phyloP scores from a whole-genome alignment of 371 early-diverging fungal species.

The Mycotypha africana region DNA sequence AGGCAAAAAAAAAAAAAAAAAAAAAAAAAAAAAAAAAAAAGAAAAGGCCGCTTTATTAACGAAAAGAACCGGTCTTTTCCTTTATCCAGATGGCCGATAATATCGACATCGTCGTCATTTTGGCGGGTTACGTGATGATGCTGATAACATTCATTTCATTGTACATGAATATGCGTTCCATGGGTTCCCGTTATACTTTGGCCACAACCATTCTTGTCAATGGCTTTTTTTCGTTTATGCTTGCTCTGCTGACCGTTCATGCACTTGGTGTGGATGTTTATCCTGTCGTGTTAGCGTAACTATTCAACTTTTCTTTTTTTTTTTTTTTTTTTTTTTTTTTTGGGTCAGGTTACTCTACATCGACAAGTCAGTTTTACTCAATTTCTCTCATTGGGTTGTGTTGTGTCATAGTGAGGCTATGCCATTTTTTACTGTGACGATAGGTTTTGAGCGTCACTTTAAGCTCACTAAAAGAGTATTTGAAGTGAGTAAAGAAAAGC shows the following conservation, averaged over 20 bases:
- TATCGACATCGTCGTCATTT: slow-evolving; percentile 76
- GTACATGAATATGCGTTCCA: slow-evolving; percentile 80
- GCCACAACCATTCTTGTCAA: slow-evolving; percentile 58
- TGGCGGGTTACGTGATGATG: slow-evolving; percentile 83
- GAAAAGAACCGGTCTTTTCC: no score
- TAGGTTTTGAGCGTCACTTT: slow-evolving; percentile 89
- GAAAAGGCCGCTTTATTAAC: no score
- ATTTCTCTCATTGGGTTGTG: no score
- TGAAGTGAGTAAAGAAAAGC: slow-evolving; percentile 29
- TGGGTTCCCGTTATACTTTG: slow-evolving; percentile 82
- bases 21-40: no score
- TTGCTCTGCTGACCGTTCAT: slow-evolving; percentile 65
- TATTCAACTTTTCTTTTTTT: background rate
- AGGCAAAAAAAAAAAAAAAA: no score
- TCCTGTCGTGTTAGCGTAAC: slow-evolving; percentile 64
- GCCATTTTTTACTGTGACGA: slow-evolving; percentile 89
- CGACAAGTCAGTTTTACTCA: no score
- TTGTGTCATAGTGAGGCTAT: slow-evolving; percentile 77
- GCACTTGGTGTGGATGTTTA: slow-evolving; percentile 66
- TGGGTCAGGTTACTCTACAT: no score
- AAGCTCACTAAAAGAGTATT: slow-evolving; percentile 79
- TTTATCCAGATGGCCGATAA: slow-evolving; percentile 66
- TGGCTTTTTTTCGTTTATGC: slow-evolving; percentile 77
- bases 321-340: no score
- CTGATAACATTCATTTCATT: slow-evolving; percentile 75